Evolutionary conservation across 495 filamentous ascomycete genomes (phyloP).

Genomic region (Amorphotheca resinae): DNA sequence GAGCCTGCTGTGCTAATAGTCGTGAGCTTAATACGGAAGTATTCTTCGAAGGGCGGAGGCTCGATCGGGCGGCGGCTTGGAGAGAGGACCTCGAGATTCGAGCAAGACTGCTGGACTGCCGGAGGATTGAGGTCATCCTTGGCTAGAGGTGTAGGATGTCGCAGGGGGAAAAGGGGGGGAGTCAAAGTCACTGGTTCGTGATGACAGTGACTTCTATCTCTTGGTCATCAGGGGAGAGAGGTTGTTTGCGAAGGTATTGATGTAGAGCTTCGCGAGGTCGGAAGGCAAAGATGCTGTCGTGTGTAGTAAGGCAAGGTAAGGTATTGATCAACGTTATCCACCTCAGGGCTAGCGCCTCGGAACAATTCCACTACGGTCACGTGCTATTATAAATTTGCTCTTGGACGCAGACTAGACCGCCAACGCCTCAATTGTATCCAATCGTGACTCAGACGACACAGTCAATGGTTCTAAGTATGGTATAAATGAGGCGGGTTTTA

Average conservation of each 20-base stretch:
- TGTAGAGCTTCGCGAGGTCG: background rate
- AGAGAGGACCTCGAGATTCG: constrained; percentile 44
- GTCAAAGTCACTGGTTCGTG: constrained; percentile 3
- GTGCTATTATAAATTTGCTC: too few relatives aligned
- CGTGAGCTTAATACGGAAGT: constrained; percentile 31
- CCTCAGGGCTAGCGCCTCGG: too few relatives aligned
- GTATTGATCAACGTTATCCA: too few relatives aligned
- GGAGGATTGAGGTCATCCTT: constrained; percentile 28
- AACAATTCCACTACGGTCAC: too few relatives aligned
- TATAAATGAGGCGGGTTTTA: too few relatives aligned
- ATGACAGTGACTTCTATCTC: constrained; percentile 1
- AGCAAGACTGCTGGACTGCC: constrained; percentile 50
- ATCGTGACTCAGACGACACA: too few relatives aligned
- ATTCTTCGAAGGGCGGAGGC: constrained; percentile 25
- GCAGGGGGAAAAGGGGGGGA: background rate
- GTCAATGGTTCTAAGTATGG: too few relatives aligned
- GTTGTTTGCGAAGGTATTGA: background rate
- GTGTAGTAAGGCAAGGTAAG: background rate
- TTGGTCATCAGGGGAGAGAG: constrained; percentile 8
- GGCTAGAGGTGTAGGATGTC: constrained; percentile 11
- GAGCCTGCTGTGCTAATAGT: constrained; percentile 33
- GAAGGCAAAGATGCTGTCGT: constrained; percentile 8
- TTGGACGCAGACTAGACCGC: too few relatives aligned
- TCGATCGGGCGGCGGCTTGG: constrained; percentile 31
- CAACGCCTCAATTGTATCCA: too few relatives aligned